Base-by-base conservation (phyloP, 1,284 basidiomycete genomes). In the Inonotus obliquus region DNA sequence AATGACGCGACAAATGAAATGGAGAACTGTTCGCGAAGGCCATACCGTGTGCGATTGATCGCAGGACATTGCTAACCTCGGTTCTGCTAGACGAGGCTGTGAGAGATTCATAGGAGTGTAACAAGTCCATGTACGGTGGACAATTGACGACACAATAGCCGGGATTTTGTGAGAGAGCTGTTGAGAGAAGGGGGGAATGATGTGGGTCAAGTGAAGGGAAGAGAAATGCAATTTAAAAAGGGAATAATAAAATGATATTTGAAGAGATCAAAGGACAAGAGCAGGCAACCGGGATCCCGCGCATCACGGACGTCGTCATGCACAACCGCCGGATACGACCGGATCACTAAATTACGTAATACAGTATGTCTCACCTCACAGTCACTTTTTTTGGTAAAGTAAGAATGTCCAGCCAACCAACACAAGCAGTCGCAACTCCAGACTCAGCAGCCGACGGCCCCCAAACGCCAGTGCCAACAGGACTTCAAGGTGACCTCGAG, bases 401-500 rank as follows among this genome's bases (percentile, higher is more conserved):
- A 52, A 27, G 11, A 13, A 52, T 52, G 51, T 52, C 51, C 14
- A 35, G 14, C 1, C 58, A 52, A 39, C 41, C n/a, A 14, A 7
- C 59, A 32, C 35, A 32, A 32, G 41, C 48, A n/a, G 54, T 41
- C 44, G 55, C 77, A 45, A 85, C 83, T 3, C 85, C 86, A 25
- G 88, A 91, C 69, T 91, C 88, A 59, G 87, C 87, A 79, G 87
- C 38, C 17, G 61, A 62, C 52, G 77, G 82, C 11, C 86, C 86
- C 0, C 82, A 88, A 69, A 89, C 88, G 17, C 86, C 88, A 29
- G 78, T 84, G 0, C 88, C 89, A 3, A 68, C 77, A 1, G 88
- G 89, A 1, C 47, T 74, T 0, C 87, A 89, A 67, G 89, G 88
- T 17, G 88, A 91, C 67, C 70, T 91, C 10, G 89, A 91, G 68